Evolutionary conservation across 345 rosid species (phyloP).

Genomic region (Angophora floribunda): DNA sequence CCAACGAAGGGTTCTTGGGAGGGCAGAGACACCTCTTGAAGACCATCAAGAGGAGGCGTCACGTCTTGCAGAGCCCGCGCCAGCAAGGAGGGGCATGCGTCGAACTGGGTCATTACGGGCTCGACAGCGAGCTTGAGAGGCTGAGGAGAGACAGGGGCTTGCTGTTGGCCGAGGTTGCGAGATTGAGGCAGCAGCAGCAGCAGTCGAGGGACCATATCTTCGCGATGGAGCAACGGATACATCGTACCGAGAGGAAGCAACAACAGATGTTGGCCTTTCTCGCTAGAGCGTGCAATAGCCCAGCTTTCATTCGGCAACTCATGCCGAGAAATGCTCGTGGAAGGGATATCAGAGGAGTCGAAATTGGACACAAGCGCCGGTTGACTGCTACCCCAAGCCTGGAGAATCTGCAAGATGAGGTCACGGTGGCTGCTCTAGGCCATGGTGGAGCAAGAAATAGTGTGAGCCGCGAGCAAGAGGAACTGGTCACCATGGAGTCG

Average conservation of each 20-base stretch:
- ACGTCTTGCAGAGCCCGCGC: constrained; percentile 16
- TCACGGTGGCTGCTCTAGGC: not conserved
- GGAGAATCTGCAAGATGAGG: constrained; percentile 21
- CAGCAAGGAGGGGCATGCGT: constrained; percentile 44
- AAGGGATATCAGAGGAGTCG: constrained; percentile 22
- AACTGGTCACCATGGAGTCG: constrained; percentile 3
- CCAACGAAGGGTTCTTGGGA: constrained; percentile 77
- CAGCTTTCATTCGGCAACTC: constrained; percentile 39
- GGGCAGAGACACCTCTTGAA: constrained; percentile 83
- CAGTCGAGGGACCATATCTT: constrained; percentile 32
- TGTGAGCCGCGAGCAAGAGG: not conserved
- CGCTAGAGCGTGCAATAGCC: constrained; percentile 53
- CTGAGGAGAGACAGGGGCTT: constrained; percentile 47
- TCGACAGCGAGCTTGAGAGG: constrained; percentile 51
- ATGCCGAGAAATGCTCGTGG: constrained; percentile 19
- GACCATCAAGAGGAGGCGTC: constrained; percentile 64
- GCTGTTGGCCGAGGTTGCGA: constrained; percentile 46
- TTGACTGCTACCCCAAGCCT: constrained; percentile 35
- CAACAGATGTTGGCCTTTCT: constrained; percentile 71
- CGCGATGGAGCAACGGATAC: constrained; percentile 47
- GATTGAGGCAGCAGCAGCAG: constrained; percentile 66
- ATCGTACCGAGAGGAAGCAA: constrained; percentile 52
- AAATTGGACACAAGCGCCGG: constrained; percentile 48
- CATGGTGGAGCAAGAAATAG: not conserved
- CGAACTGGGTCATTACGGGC: constrained; percentile 64